Conservation (phyloP, 768 basidiomycete species). For the Mycena metata region DNA sequence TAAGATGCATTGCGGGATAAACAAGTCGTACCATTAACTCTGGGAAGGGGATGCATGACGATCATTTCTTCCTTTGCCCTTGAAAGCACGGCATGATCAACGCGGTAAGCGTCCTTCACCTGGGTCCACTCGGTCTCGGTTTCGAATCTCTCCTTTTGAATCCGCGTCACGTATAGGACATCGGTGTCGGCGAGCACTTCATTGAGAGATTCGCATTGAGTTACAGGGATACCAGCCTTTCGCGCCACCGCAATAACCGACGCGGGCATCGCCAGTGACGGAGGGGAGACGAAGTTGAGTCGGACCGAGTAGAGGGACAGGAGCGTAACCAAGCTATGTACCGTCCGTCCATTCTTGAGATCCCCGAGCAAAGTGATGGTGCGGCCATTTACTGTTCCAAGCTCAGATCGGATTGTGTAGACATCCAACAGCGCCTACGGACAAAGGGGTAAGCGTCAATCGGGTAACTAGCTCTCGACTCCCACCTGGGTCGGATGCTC, state of each 20-base stretch:
- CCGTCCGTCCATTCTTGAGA: conserved; percentile 97
- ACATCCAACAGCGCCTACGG: conserved; percentile 85
- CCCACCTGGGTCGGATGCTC: conserved; percentile 96
- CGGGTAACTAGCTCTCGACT: conserved; percentile 7
- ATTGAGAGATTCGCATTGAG: conserved; percentile 89
- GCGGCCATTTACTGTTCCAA: conserved; percentile 97
- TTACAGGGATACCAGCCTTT: conserved; percentile 84
- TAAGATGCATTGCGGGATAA: conserved; percentile 16
- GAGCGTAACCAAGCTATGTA: conserved; percentile 94
- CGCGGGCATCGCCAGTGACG: conserved; percentile 89
- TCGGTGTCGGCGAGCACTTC: conserved; percentile 94
- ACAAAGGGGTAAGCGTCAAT: conserved; percentile 28
- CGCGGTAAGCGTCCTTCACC: conserved; percentile 92
- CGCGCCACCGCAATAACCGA: conserved; percentile 86
- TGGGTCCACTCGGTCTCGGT: conserved; percentile 87
- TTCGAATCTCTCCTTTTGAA: conserved; percentile 95
- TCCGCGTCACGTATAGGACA: conserved; percentile 95
- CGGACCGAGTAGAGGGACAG: conserved; percentile 93
- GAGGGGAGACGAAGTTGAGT: conserved; percentile 95
- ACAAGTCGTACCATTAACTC: conserved; percentile 79
- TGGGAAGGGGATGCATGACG: conserved; percentile 98
- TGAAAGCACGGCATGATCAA: conserved; percentile 94
- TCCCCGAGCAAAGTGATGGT: conserved; percentile 95
- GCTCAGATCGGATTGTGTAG: conserved; percentile 96
- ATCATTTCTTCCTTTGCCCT: conserved; percentile 98